Base-by-base conservation (phyloP, 352 stramenopile species). In the Phytophthora palmivora region DNA sequence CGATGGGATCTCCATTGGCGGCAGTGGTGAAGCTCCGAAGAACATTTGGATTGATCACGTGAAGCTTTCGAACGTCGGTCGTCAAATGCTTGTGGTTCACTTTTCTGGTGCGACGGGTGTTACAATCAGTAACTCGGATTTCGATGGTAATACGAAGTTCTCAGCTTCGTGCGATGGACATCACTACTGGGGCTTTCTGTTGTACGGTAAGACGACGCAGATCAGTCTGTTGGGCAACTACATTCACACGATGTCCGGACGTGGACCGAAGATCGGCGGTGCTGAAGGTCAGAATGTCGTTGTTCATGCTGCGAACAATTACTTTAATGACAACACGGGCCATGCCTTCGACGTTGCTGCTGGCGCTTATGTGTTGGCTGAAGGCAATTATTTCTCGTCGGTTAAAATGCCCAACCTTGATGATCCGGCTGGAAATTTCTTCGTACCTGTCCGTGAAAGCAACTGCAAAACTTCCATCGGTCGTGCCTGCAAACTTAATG, bases 141-240 rank as follows among this genome's bases (percentile, higher is more conserved):
- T 52, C 16, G 45, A 52, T n/a, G n/a, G n/a, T n/a, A n/a, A n/a
- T n/a, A n/a, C n/a, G n/a, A n/a, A n/a, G n/a, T n/a, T n/a, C n/a
- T n/a, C n/a, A n/a, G n/a, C n/a, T n/a, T n/a, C n/a, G n/a, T n/a
- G n/a, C n/a, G n/a, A n/a, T n/a, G n/a, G 58, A 4, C 48, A 81
- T 49, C 77, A 87, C 58, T 87, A 84, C 61, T 82, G 51, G 58
- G 48, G 48, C 6, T 72, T 72, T 24, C 19, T 72, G 26, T 32
- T 69, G 30, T 43, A 50, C 6, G 64, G 64, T 10, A 56, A 48
- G 19, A 50, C 37, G 16, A 70, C 58, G 28, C 51, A 59, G 56
- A 59, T 70, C 42, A 72, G 46, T 41, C 60, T 69, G 5, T 2
- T 59, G 4, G 39, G 45, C 22, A 69, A 69, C 16, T 64, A 63